phyloP scores from a whole-genome alignment of 2,329 filamentous ascomycete genomes.

The Penicillium sp. region DNA sequence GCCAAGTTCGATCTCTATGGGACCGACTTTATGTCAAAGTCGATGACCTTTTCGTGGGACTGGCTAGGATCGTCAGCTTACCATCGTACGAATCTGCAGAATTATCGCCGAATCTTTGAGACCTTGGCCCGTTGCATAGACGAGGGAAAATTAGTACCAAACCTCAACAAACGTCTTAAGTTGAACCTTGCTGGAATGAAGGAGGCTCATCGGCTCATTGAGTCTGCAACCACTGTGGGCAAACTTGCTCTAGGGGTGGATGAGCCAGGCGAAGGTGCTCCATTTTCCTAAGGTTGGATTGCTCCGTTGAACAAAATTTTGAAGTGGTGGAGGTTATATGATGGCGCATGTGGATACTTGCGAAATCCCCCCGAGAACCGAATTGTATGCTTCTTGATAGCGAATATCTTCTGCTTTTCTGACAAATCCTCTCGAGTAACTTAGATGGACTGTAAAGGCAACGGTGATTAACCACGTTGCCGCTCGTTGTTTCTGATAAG shows the following conservation, averaged over 20 bases:
- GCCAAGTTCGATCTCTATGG: slow-evolving; percentile 10
- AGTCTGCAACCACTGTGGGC: slow-evolving; percentile 8
- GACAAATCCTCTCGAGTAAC: neutral
- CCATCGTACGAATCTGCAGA: slow-evolving; percentile 6
- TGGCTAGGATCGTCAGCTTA: slow-evolving; percentile 9
- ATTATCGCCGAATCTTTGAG: slow-evolving; percentile 4
- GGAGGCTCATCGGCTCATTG: slow-evolving; percentile 8
- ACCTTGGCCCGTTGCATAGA: slow-evolving; percentile 6
- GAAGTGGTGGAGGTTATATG: neutral
- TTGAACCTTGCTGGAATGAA: slow-evolving; percentile 9
- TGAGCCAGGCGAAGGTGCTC: slow-evolving; percentile 6
- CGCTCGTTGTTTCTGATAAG: neutral
- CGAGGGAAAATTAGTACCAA: slow-evolving; percentile 7
- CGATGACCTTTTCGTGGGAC: slow-evolving; percentile 8
- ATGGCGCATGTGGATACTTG: neutral
- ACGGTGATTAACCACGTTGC: neutral
- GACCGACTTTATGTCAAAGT: slow-evolving; percentile 11
- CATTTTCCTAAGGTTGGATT: slow-evolving; percentile 6
- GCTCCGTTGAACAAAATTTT: slow-evolving; percentile 4
- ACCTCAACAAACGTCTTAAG: slow-evolving; percentile 8
- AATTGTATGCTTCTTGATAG: neutral
- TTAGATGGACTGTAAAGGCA: neutral
- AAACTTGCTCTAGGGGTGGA: slow-evolving; percentile 8
- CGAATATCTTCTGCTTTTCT: neutral
- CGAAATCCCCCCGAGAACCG: neutral